Evolutionary conservation across 805 yeast genomes (phyloP).

Genomic region (Ogataea neopini): DNA sequence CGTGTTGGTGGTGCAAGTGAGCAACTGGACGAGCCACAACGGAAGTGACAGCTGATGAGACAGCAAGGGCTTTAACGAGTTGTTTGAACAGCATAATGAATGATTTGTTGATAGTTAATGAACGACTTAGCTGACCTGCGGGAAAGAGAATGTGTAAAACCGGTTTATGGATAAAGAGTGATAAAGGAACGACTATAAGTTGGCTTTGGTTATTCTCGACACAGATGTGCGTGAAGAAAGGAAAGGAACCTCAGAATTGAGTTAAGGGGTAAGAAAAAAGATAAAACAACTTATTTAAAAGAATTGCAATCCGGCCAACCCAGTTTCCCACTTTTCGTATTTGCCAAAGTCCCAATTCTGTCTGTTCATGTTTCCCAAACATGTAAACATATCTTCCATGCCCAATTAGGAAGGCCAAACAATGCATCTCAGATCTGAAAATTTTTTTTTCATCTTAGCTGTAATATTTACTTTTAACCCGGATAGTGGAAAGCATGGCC

Average conservation of each 20-base stretch:
- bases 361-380: not conserved
- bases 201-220: slow-evolving; percentile 14
- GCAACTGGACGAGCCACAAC: slow-evolving; percentile 60
- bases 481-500: slow-evolving; percentile 1
- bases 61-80: slow-evolving; percentile 45
- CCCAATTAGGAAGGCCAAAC: slow-evolving; percentile 7
- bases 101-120: slow-evolving; percentile 5
- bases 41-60: slow-evolving; percentile 50
- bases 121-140: slow-evolving; percentile 15
- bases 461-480: slow-evolving; percentile 6
- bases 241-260: not conserved
- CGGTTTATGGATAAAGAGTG: slow-evolving; percentile 10
- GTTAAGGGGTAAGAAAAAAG: not conserved
- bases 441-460: slow-evolving; percentile 1
- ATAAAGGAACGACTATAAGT: slow-evolving; percentile 23
- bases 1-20: slow-evolving; percentile 61
- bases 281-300: not conserved
- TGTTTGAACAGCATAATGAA: slow-evolving; percentile 29
- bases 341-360: not conserved
- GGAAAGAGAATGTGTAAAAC: slow-evolving; percentile 4
- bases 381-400: slow-evolving; percentile 3
- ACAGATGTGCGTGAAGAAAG: slow-evolving; percentile 2
- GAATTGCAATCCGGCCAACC: not conserved
- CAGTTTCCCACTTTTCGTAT: not conserved
- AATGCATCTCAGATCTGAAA: slow-evolving; percentile 6